Conservation (phyloP, 2,329 filamentous ascomycete genomes). For the Xylaria sp. region DNA sequence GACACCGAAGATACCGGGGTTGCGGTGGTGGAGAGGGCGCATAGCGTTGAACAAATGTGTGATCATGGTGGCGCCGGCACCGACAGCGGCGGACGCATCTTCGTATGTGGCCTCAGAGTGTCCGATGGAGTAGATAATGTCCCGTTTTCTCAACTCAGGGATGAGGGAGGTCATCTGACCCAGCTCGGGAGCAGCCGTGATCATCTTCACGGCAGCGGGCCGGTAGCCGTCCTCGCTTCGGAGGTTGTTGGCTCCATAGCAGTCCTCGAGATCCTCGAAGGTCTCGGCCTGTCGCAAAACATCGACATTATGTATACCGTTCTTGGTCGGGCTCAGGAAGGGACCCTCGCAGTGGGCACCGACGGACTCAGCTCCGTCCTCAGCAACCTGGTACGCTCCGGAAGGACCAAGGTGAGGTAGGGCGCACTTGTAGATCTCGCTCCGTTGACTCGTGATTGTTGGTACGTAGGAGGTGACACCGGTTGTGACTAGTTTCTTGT, state of each 20-base stretch:
- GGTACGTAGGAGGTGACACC: constrained; percentile 86
- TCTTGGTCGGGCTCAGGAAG: constrained; percentile 76
- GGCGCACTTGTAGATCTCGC: constrained; percentile 76
- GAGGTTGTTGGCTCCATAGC: constrained; percentile 70
- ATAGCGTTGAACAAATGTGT: constrained; percentile 95
- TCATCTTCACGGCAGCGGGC: constrained; percentile 60
- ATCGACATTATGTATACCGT: constrained; percentile 75
- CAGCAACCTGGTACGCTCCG: constrained; percentile 51
- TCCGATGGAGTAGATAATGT: constrained; percentile 74
- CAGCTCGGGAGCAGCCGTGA: constrained; percentile 80
- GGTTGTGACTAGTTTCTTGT: constrained; percentile 65
- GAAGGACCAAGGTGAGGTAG: constrained; percentile 75
- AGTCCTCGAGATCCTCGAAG: constrained; percentile 60
- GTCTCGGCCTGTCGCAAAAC: constrained; percentile 62
- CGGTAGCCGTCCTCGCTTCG: constrained; percentile 33
- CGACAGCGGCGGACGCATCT: constrained; percentile 65
- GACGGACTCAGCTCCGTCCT: constrained; percentile 75
- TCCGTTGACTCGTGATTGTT: constrained; percentile 73
- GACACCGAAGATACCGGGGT: constrained; percentile 84
- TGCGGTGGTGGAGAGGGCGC: constrained; percentile 82
- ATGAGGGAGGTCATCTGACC: constrained; percentile 67
- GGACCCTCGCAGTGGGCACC: constrained; percentile 90
- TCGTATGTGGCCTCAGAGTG: constrained; percentile 87
- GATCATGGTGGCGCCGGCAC: constrained; percentile 78
- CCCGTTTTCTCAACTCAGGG: constrained; percentile 55